Evolutionary conservation across 345 rosid species (phyloP), one percentile per base, ranked within the genome.

Genomic region (Populus pruinosa): DNA sequence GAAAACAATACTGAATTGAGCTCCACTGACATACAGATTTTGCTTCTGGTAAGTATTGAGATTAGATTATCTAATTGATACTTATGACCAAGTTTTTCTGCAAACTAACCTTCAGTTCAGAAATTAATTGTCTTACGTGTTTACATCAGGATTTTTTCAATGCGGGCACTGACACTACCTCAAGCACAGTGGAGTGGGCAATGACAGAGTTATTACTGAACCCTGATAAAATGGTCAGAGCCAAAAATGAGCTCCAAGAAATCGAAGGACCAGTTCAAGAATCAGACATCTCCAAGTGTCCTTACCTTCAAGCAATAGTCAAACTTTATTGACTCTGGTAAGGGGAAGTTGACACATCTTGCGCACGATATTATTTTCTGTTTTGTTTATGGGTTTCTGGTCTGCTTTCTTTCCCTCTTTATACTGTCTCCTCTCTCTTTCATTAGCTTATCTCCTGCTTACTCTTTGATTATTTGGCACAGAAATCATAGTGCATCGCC

Each of bases 81-180:
- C 1, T 18, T 10, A 27, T 55, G 8, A 5, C 5, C 9, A 25
- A 10, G 55, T 5, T 44, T 44, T 29, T 65, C 4, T 63, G 39
- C 14, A 25, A 2, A 17, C 21, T 16, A 59, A 59, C 1, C 12
- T 76, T 25, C 14, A n/a, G 8, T 4, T 29, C 7, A 16, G 23
- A 16, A 21, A 41, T 23, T 6, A 50, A 43, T 41, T 13, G 2
- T 14, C 20, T 29, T 44, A 2, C 23, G 4, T 39, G 2, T 20
- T 21, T 41, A 2, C 38, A 9, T 20, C 71, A 88, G 88, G 90
- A 86, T 23, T n/a, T 86, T 67, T 86, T 88, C 36, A 20, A 18
- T 23, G 91, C 81, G 5, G 91, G 90, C 2, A 82, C 84, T 0
- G 91, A 90, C 47, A 88, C 90, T 35, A 88, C 78, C 8, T 17